phyloP scores from a whole-genome alignment of 805 yeast genomes.

The Candida ascalaphidarum region DNA sequence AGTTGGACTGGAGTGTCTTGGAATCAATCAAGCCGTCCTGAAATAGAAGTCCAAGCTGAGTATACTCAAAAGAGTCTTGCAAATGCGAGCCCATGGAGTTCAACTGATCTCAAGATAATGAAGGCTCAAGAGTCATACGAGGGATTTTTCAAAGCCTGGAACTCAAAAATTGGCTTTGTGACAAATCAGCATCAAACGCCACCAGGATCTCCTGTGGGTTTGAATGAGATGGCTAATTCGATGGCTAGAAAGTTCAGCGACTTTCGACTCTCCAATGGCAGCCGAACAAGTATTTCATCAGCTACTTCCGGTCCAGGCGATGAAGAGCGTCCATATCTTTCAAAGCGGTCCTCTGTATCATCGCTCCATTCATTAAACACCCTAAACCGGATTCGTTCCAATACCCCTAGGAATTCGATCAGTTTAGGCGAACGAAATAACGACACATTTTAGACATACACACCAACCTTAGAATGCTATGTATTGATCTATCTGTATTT shows the following conservation, averaged over 20 bases:
- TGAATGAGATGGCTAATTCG: conserved; percentile 21
- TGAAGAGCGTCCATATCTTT: conserved; percentile 17
- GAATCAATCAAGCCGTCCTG: too few species aligned
- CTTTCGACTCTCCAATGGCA: conserved; percentile 20
- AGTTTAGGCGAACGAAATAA: conserved; percentile 5
- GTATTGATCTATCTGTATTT: too few species aligned
- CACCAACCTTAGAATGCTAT: too few species aligned
- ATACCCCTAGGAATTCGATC: conserved; percentile 27
- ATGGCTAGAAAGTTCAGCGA: conserved; percentile 42
- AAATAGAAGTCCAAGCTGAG: too few species aligned
- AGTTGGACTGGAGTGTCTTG: too few species aligned
- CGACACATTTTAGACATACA: too few species aligned
- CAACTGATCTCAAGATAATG: too few species aligned
- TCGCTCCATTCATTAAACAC: conserved; percentile 33
- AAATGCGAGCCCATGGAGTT: too few species aligned
- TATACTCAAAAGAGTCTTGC: too few species aligned
- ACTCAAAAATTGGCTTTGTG: too few species aligned
- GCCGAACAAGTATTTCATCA: conserved; percentile 19
- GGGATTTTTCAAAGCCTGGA: too few species aligned
- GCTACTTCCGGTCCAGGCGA: conserved; percentile 26
- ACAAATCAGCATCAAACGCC: conserved; percentile 9
- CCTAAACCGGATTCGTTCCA: conserved; percentile 22
- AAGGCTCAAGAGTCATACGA: too few species aligned
- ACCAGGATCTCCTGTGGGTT: conserved; percentile 28
- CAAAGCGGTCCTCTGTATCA: conserved; percentile 21